These are phyloP conservation scores for Paxillus involutus DNA, from an alignment of 768 basidiomycete genomes.

Conservation along the genomic window DNA sequence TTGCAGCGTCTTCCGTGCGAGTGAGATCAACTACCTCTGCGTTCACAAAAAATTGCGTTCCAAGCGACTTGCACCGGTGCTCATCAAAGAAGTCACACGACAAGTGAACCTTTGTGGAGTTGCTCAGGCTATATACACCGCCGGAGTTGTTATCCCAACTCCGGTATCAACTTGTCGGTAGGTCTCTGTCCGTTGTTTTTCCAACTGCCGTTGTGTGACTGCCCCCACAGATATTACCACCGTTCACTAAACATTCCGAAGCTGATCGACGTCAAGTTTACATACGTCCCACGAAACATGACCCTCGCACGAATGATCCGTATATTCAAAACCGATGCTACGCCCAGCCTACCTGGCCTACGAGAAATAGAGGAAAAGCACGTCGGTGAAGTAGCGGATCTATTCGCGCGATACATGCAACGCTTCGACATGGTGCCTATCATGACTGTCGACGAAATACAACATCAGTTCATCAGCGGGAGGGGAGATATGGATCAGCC, in stretches of 20 bases:
- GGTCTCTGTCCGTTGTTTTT: slow-evolving; percentile 18
- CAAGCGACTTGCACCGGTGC: slow-evolving; percentile 90
- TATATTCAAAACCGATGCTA: slow-evolving; percentile 62
- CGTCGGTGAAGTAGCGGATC: slow-evolving; percentile 61
- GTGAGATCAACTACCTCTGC: slow-evolving; percentile 97
- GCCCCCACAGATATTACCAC: slow-evolving; percentile 73
- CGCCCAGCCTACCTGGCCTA: slow-evolving; percentile 57
- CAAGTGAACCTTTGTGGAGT: slow-evolving; percentile 86
- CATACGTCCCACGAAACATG: slow-evolving; percentile 80
- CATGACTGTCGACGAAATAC: slow-evolving; percentile 73
- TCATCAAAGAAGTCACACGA: slow-evolving; percentile 97
- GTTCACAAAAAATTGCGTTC: slow-evolving; percentile 97
- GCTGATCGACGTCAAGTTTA: slow-evolving; percentile 87
- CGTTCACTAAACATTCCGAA: slow-evolving; percentile 90
- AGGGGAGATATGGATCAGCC: slow-evolving; percentile 52
- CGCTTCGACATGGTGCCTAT: slow-evolving; percentile 83
- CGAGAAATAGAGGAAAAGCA: slow-evolving; percentile 89
- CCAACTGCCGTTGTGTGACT: slow-evolving; percentile 5
- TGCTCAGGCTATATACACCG: slow-evolving; percentile 98
- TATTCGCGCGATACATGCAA: slow-evolving; percentile 78
- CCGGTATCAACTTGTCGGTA: slow-evolving; percentile 85
- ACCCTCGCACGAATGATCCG: slow-evolving; percentile 91
- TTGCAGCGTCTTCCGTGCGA: slow-evolving; percentile 62
- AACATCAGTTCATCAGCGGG: slow-evolving; percentile 89
- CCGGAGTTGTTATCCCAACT: slow-evolving; percentile 89